Evolutionary conservation across 495 filamentous ascomycete species (phyloP).

Genomic region (Aeminium ludgeri): DNA sequence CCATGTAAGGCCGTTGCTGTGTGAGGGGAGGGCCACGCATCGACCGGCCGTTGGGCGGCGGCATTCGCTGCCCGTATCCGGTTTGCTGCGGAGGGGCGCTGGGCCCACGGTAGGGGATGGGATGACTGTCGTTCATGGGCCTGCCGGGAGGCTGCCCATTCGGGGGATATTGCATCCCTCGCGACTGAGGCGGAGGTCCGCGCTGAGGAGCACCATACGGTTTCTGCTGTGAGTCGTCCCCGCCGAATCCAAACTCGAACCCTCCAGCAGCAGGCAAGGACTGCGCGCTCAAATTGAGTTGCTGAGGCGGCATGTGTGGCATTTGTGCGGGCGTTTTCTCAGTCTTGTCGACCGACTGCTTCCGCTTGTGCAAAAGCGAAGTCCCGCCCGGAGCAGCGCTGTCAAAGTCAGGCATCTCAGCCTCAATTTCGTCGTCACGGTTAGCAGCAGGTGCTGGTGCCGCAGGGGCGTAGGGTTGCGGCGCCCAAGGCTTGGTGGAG

Average conservation of each 20-base stretch:
- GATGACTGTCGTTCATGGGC: no score
- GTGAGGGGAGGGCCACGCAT: no score
- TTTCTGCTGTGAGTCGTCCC: neutral
- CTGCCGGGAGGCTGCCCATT: no score
- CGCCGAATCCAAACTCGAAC: slow-evolving; percentile 4
- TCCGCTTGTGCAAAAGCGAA: slow-evolving; percentile 12
- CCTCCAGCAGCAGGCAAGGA: slow-evolving; percentile 1
- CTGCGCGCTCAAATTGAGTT: neutral
- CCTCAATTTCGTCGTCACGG: slow-evolving; percentile 26
- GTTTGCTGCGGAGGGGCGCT: no score
- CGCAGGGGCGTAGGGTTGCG: slow-evolving; percentile 1
- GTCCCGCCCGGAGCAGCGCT: slow-evolving; percentile 29
- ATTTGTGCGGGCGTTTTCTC: neutral
- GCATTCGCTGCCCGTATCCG: no score
- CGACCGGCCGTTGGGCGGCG: no score
- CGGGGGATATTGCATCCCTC: no score
- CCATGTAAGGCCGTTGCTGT: slow-evolving; percentile 8
- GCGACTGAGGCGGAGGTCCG: no score
- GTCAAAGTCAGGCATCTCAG: slow-evolving; percentile 65
- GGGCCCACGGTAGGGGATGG: no score
- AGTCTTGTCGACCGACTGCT: slow-evolving; percentile 24
- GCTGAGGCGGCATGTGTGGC: neutral
- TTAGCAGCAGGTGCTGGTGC: neutral
- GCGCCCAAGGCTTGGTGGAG: neutral
- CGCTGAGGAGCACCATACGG: no score